Percentiles rank a stretch among this genome's conserved stretches.
Conservation (phyloP, 2,329 filamentous ascomycete species). For the Exophiala calicioides region DNA sequence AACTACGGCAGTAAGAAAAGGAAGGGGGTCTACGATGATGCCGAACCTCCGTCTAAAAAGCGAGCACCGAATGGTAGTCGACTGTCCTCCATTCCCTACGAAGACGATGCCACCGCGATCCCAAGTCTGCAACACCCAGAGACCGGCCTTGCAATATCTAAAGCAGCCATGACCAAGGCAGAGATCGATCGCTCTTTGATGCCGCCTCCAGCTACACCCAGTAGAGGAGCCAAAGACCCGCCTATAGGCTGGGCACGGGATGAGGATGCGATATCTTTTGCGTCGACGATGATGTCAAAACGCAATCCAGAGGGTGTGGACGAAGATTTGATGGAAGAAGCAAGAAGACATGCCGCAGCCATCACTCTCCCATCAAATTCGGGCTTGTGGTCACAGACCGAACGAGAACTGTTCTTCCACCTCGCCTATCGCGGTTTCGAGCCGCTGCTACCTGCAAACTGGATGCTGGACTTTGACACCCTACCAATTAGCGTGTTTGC, state of each 20-base stretch:
- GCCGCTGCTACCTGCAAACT: constrained; percentile 54
- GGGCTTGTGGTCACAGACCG: constrained; percentile 53
- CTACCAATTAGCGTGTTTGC: constrained; percentile 57
- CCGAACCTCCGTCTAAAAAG: constrained; percentile 12
- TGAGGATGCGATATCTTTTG: constrained; percentile 21
- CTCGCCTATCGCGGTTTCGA: constrained; percentile 59
- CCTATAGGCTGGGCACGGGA: constrained; percentile 4
- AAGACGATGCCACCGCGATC: background rate
- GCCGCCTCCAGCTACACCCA: constrained; percentile 26
- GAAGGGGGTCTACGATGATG: constrained; percentile 15
- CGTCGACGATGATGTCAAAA: constrained; percentile 12
- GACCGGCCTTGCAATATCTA: background rate
- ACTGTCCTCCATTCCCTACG: constrained; percentile 5
- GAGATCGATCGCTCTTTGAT: constrained; percentile 24
- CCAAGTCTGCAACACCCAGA: background rate
- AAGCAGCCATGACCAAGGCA: background rate
- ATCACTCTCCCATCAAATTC: constrained; percentile 40
- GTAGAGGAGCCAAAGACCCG: background rate
- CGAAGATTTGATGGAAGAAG: constrained; percentile 30
- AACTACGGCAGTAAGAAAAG: constrained; percentile 17
- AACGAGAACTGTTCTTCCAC: constrained; percentile 55
- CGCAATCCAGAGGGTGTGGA: constrained; percentile 16
- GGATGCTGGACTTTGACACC: constrained; percentile 56
- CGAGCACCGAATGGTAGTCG: constrained; percentile 8
- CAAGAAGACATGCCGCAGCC: constrained; percentile 39